Evolutionary conservation across 2,329 filamentous ascomycete genomes (phyloP), one percentile per base, ranked within the genome.

Genomic region (Chrysoporthe austroafricana): DNA sequence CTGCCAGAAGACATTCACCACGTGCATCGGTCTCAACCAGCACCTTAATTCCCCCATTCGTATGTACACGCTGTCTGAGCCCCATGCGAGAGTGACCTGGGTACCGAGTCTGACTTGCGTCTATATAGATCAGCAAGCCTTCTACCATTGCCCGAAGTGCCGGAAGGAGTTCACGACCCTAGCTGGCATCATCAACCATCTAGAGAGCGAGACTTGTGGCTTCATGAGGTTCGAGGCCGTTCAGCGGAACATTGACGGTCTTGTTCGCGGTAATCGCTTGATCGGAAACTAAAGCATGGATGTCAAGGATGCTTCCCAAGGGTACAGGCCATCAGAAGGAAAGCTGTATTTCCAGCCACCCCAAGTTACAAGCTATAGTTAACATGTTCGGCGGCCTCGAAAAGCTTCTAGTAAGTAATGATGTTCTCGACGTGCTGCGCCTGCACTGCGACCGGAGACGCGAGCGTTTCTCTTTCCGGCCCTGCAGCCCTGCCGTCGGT

Each of bases 11-110:
- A 39, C 72, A 0, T 90, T 87, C 69, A 63, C 36, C 0, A 66
- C 61, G 0, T 64, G 79, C 0, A 14, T 54, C 0, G 71, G 72
- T 0, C 78, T 90, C 2, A 84, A 85, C 60, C 77, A 81, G 64
- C 87, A 91, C 71, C 73, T 90, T 1, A 81, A 80, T 50, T 90
- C 87, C 0, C 78, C 83, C 0, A 75, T 72, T 0, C 86, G 88
- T 78, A 78, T 81, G 77, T 58, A 39, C 11, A 11, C 3, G 16
- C 18, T 79, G 43, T 69, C 66, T 81, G 50, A 3, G n/a, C 42
- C 8, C 16, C 6, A 8, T 6, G 62, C 32, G 13, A 34, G n/a
- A 32, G 44, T 26, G 16, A 21, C 16, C 62, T 44, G n/a, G 42
- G n/a, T 13, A 6, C 34, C 13, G 3, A 26, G 21, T 86, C 7